These are phyloP conservation scores for Beauveria rudraprayagi DNA, from an alignment of 2,329 filamentous ascomycete genomes.

Conservation along the genomic window DNA sequence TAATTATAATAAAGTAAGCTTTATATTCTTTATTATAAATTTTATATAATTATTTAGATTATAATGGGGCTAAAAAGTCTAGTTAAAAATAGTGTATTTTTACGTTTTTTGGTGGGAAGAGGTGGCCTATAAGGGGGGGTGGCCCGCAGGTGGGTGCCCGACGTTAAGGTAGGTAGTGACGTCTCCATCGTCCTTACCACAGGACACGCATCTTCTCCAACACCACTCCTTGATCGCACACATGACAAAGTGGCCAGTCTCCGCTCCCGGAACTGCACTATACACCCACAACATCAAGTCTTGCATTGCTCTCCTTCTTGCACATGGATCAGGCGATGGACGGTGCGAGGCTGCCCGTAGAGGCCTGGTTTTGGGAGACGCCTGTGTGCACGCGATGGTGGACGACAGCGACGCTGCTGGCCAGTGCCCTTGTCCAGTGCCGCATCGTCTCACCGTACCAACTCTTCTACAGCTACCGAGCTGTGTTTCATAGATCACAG, in stretches of 20 bases:
- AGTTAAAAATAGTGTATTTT: too few species aligned
- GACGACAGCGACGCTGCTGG: constrained; percentile 86
- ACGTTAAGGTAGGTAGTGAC: not conserved
- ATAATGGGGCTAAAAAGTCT: too few species aligned
- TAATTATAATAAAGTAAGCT: too few species aligned
- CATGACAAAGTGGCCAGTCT: not conserved
- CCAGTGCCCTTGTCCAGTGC: constrained; percentile 85
- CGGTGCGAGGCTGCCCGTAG: constrained; percentile 65
- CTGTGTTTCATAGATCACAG: constrained; percentile 87
- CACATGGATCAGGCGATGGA: constrained; percentile 53
- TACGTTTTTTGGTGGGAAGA: too few species aligned
- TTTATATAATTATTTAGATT: too few species aligned
- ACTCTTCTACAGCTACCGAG: constrained; percentile 91
- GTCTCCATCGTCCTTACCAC: not conserved
- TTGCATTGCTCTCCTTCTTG: not conserved
- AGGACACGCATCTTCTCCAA: constrained; percentile 7
- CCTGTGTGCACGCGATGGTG: constrained; percentile 93
- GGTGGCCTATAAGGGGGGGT: too few species aligned
- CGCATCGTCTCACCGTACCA: constrained; percentile 88
- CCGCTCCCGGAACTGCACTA: not conserved
- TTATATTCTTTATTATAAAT: too few species aligned
- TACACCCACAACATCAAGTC: not conserved
- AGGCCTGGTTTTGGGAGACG: constrained; percentile 99
- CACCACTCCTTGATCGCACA: not conserved
- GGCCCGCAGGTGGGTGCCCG: too few species aligned